Conservation (phyloP, 345 rosid genomes). For the Durio zibethinus region DNA sequence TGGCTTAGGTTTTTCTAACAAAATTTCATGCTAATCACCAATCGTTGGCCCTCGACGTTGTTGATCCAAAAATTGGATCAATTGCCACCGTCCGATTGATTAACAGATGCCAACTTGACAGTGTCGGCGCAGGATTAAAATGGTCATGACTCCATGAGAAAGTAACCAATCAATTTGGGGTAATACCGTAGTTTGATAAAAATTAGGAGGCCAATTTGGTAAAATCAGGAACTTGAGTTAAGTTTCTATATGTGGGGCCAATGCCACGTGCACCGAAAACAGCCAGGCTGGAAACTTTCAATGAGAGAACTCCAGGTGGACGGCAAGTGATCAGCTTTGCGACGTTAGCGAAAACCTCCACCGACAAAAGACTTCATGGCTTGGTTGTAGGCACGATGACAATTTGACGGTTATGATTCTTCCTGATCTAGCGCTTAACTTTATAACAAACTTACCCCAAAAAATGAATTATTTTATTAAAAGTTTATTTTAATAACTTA, state of each 20-base stretch:
- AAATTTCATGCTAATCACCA: background rate
- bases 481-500: too few relatives aligned
- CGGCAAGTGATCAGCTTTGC: background rate
- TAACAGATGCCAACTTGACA: background rate
- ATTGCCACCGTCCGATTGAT: background rate
- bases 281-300: background rate
- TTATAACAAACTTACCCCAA: too few relatives aligned
- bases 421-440: too few relatives aligned
- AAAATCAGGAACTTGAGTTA: background rate
- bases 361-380: conserved; percentile 5
- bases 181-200: background rate
- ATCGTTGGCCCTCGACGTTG: background rate
- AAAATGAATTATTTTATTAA: too few relatives aligned
- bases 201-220: background rate
- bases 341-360: background rate
- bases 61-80: background rate
- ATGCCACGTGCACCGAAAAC: background rate
- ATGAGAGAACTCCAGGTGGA: background rate
- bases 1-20: too few relatives aligned
- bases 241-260: background rate
- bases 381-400: background rate
- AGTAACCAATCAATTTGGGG: background rate
- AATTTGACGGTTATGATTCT: too few relatives aligned
- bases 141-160: too few relatives aligned
- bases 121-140: conserved; percentile 3